A percentile compares a stretch with the other conserved stretches of the same genome.
Evolutionary conservation across 2,329 filamentous ascomycete species (phyloP).

Genomic region (Xylaria sp.): DNA sequence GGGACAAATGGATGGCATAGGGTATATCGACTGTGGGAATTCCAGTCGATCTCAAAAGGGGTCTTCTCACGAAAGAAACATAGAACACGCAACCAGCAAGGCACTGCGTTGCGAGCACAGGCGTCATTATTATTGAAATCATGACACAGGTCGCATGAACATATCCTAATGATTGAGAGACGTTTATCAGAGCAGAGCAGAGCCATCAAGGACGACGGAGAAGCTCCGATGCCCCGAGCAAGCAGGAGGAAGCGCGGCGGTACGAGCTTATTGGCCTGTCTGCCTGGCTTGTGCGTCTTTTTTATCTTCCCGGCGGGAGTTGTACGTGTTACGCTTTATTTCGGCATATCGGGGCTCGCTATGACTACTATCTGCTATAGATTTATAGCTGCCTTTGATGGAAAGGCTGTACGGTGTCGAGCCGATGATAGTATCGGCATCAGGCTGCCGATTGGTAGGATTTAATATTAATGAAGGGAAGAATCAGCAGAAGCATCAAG

Average conservation of each 20-base stretch:
- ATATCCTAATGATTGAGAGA: conserved; percentile 19
- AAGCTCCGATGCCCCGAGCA: neutral
- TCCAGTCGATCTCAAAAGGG: conserved; percentile 20
- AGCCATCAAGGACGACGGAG: neutral
- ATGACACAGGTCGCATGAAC: conserved; percentile 16
- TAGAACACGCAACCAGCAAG: conserved; percentile 19
- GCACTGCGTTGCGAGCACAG: conserved; percentile 14
- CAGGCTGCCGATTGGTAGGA: conserved; percentile 13
- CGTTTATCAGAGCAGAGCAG: neutral
- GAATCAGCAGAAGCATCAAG: conserved; percentile 15
- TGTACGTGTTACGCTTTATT: conserved; percentile 15
- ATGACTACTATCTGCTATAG: conserved; percentile 18
- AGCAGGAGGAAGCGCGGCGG: neutral
- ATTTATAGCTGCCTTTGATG: conserved; percentile 12
- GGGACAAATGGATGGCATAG: conserved; percentile 18
- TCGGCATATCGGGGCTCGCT: conserved; percentile 10
- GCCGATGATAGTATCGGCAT: conserved; percentile 6
- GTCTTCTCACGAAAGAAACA: conserved; percentile 17
- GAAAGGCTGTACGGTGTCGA: conserved; percentile 1
- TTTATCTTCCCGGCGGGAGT: conserved; percentile 9
- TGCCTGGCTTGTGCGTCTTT: conserved; percentile 1
- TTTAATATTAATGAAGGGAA: conserved; percentile 20
- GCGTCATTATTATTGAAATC: conserved; percentile 12
- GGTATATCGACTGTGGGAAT: conserved; percentile 20
- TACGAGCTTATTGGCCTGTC: neutral